Evolutionary conservation across 108 stramenopile species (phyloP), one percentile per base, ranked within the genome.

Genomic region (Halocafeteria seosinensis): DNA sequence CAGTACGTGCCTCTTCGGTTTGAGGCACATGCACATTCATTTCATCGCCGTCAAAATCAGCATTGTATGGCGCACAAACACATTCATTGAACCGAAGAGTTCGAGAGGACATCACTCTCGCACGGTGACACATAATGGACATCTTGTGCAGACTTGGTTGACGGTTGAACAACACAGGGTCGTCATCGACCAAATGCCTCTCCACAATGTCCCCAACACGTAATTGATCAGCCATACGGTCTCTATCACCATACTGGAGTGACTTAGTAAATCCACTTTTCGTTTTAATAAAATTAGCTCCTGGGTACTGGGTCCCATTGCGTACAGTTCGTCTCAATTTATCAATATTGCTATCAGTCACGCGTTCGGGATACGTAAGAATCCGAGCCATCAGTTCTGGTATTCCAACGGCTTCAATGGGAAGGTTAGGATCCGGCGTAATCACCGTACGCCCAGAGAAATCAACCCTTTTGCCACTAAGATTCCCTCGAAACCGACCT

Each of bases 21-120:
- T 98, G 96, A 13, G 96, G 96, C 23, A 95, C 67, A 76, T 98
- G 96, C 87, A 98, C 84, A 69, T 98, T 95, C 92, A 97, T 97
- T 76, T 98, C 96, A 73, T 98, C 96, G 38, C 96, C 96, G 73
- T 98, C 93, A 68, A 98, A 98, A 69, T 98, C 96, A 34, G 91
- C 94, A 69, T 95, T 95, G 76, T 94, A 98, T 6, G 96, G 93
- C 36, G 88, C 87, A 78, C 96, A 98, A 50, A 91, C 93, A 66
- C 92, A 94, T 66, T 90, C 94, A 71, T 98, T 98, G 86, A 98
- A 95, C 23, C 94, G 85, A 70, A 98, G 94, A 0, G 96, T 95
- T 33, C 89, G 60, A 87, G 88, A 91, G 23, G 87, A 83, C 77
- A 92, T 71, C 38, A 98, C 88, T 73, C 91, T 91, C 1, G 83